Base-by-base conservation (phyloP, 2,329 filamentous ascomycete genomes). In the Zarea fungicola region DNA sequence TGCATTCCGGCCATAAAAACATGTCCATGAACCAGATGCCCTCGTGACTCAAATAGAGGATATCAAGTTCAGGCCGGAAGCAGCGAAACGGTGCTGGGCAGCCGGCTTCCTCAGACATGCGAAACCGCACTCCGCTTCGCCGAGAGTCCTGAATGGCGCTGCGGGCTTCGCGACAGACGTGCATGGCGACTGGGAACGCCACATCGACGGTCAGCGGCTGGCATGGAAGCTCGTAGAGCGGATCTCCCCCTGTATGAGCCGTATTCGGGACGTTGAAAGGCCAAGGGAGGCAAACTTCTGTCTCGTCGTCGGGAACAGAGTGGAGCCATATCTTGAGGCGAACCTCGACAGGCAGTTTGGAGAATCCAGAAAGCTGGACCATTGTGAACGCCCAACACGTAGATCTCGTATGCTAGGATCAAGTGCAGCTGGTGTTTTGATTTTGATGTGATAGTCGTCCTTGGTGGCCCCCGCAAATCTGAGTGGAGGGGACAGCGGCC, bases 171-270 rank as follows among this genome's bases (percentile, higher is more conserved):
- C 41, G 41, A 34, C 48, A 50, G 9, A 50, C 42, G 35, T 50
- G 48, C 23, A 40, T 37, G 23, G 29, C 16, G 21, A 31, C 23
- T 2, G 42, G 48, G 11, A 43, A 50, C 3, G 35, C 48, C 29
- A 25, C 21, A 16, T 50, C 48, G 26, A 50, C 48, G 21, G 29
- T 46, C 3, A 50, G 37, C n/a, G 42, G 48, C 34, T 32, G 36
- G 14, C 19, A 11, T 10, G 48, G 48, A 5, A 43, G 37, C 22
- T 26, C 18, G 39, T 29, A 21, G 9, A 29, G 29, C 9, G 29
- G 21, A 1, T 44, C 16, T 44, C 7, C 14, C n/a, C n/a, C 2
- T 18, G 2, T 3, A 28, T 2, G 21, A 39, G 14, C 2, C 7
- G 10, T n/a, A n/a, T n/a, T n/a, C n/a, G 34, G 23, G 16, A 50